A percentile compares a stretch with the other conserved stretches of the same genome.
These are phyloP conservation scores for Fonsecaea pugnacius DNA, from an alignment of 2,329 filamentous ascomycete genomes.

Conservation along the genomic window DNA sequence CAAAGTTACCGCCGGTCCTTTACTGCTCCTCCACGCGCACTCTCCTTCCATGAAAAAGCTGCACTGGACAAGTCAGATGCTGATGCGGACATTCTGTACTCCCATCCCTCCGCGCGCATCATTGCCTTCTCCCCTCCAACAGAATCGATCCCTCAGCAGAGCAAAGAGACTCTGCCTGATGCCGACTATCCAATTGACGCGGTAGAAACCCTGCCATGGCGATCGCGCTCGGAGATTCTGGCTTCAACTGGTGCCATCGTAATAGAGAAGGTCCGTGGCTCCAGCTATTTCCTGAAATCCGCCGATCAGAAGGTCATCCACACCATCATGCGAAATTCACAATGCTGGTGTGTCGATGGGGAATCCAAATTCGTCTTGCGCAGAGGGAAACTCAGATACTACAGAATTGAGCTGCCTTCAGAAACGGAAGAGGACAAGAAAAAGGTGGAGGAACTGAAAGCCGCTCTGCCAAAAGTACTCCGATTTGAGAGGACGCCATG, in stretches of 20 bases:
- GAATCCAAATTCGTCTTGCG: constrained; percentile 84
- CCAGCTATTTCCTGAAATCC: constrained; percentile 85
- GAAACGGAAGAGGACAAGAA: constrained; percentile 65
- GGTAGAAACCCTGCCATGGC: constrained; percentile 71
- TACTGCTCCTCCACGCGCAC: constrained; percentile 31
- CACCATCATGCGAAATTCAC: constrained; percentile 84
- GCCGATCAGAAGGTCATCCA: constrained; percentile 71
- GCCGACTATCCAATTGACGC: constrained; percentile 56
- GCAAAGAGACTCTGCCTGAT: constrained; percentile 49
- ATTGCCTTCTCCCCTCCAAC: constrained; percentile 61
- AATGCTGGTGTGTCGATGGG: constrained; percentile 91
- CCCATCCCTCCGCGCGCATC: constrained; percentile 73
- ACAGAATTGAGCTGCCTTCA: constrained; percentile 83
- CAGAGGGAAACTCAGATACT: constrained; percentile 81
- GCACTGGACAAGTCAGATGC: constrained; percentile 41
- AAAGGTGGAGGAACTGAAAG: constrained; percentile 69
- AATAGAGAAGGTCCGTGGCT: constrained; percentile 84
- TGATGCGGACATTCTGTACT: constrained; percentile 61
- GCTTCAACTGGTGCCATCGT: constrained; percentile 80
- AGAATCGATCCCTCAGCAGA: constrained; percentile 39
- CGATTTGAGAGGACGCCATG: constrained; percentile 87
- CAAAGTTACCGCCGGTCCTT: constrained; percentile 36
- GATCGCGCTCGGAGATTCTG: constrained; percentile 75
- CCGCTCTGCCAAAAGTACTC: constrained; percentile 71
- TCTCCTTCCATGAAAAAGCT: constrained; percentile 35